Evolutionary conservation across 495 filamentous ascomycete species (phyloP).

Genomic region (Oidiodendron maius): DNA sequence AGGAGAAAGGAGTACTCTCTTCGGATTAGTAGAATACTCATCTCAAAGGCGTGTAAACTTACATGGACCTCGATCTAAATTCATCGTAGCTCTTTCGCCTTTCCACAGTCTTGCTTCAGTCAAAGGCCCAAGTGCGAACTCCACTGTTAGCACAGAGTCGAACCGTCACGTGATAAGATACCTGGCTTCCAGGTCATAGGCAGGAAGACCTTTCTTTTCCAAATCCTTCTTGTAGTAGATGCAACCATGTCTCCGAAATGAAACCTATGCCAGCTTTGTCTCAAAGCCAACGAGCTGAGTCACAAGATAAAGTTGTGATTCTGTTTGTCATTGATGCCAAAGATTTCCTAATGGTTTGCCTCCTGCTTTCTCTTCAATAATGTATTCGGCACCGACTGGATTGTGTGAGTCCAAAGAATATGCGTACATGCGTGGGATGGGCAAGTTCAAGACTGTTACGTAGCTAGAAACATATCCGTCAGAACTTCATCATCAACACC

Average conservation of each 20-base stretch:
- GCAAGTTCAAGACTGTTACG: slow-evolving; percentile 28
- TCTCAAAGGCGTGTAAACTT: slow-evolving; percentile 7
- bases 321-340: slow-evolving; percentile 24
- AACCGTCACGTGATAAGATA: neutral
- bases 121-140: slow-evolving; percentile 16
- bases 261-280: slow-evolving; percentile 26
- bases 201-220: slow-evolving; percentile 10
- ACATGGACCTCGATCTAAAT: slow-evolving; percentile 32
- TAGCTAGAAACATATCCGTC: slow-evolving; percentile 23
- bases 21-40: slow-evolving; percentile 5
- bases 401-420: slow-evolving; percentile 10
- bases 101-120: slow-evolving; percentile 22
- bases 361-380: slow-evolving; percentile 14
- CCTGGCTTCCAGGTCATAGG: slow-evolving; percentile 5
- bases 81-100: slow-evolving; percentile 20
- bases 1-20: slow-evolving; percentile 23
- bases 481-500: neutral
- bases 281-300: slow-evolving; percentile 34
- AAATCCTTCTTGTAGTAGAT: slow-evolving; percentile 37
- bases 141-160: neutral
- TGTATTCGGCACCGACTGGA: slow-evolving; percentile 19
- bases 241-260: slow-evolving; percentile 33
- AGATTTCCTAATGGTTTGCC: slow-evolving; percentile 11
- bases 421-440: slow-evolving; percentile 10
- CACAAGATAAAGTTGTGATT: slow-evolving; percentile 28